phyloP scores from a whole-genome alignment of 129 eudicot species.

The Daucus carota region DNA sequence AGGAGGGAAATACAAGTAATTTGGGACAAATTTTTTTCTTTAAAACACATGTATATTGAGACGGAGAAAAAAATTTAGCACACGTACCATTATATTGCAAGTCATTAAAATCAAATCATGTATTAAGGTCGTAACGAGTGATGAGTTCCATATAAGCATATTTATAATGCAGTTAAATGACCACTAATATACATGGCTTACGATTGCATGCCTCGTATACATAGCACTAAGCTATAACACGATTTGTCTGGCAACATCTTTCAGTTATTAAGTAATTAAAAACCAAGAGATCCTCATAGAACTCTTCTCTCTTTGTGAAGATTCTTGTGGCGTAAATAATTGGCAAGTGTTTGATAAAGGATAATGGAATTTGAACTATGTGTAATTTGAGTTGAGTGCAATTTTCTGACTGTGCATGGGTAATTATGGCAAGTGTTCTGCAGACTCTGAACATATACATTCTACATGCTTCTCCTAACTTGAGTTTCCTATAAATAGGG shows the following conservation, averaged over 20 bases:
- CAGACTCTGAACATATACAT: background rate
- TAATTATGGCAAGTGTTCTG: background rate
- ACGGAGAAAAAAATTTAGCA: too few relatives aligned
- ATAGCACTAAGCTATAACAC: background rate
- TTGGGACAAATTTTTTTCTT: too few relatives aligned
- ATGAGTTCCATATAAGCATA: background rate
- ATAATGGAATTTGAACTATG: constrained; percentile 2
- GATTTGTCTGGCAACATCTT: too few relatives aligned
- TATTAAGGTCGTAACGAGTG: background rate
- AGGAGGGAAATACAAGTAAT: too few relatives aligned
- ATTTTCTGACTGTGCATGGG: background rate
- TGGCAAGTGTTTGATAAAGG: background rate
- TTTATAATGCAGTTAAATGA: background rate
- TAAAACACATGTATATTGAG: too few relatives aligned
- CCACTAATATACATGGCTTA: background rate
- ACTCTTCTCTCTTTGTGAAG: background rate
- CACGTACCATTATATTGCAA: too few relatives aligned
- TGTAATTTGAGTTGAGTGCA: background rate
- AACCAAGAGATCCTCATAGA: background rate
- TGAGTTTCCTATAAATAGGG: constrained; percentile 10
- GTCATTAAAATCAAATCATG: too few relatives aligned
- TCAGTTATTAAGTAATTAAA: background rate
- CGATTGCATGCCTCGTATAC: background rate
- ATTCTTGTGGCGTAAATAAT: background rate
- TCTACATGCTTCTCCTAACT: background rate